A percentile compares a stretch with the other conserved stretches of the same genome.
Evolutionary conservation across 2,329 filamentous ascomycete genomes (phyloP).

Genomic region (Trichoderma simmonsii): DNA sequence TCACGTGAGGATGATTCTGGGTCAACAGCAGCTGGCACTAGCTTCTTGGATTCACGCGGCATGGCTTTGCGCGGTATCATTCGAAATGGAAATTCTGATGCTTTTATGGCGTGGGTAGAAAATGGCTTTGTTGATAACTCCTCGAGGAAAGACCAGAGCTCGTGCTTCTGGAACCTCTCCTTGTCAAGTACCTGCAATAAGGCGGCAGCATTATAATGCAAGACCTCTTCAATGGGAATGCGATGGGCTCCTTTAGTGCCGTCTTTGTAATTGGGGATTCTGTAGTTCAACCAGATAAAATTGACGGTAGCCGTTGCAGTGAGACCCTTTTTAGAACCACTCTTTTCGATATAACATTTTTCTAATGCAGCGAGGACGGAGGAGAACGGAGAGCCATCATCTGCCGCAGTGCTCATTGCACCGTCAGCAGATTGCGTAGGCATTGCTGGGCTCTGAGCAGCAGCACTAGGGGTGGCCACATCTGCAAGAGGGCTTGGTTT

Average conservation of each 20-base stretch:
- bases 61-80: constrained; percentile 25
- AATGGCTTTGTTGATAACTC: constrained; percentile 29
- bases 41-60: constrained; percentile 9
- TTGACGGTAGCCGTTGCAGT: constrained; percentile 25
- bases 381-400: constrained; percentile 28
- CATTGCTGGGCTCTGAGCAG: neutral
- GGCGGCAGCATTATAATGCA: constrained; percentile 43
- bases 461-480: neutral
- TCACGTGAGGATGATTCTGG: constrained; percentile 16
- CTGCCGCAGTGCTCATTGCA: neutral
- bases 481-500: neutral
- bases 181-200: constrained; percentile 37
- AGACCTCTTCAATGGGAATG: constrained; percentile 41
- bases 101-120: constrained; percentile 27
- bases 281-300: constrained; percentile 34
- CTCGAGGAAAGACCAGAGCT: constrained; percentile 36
- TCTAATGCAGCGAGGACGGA: constrained; percentile 30
- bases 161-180: constrained; percentile 32
- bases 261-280: constrained; percentile 30
- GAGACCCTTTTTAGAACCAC: constrained; percentile 25
- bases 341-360: constrained; percentile 20
- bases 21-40: neutral
- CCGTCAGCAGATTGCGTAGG: neutral
- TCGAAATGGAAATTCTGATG: constrained; percentile 30
- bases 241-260: constrained; percentile 36